phyloP scores from a whole-genome alignment of 75 land plant genomes.

The Gnetum montanum region DNA sequence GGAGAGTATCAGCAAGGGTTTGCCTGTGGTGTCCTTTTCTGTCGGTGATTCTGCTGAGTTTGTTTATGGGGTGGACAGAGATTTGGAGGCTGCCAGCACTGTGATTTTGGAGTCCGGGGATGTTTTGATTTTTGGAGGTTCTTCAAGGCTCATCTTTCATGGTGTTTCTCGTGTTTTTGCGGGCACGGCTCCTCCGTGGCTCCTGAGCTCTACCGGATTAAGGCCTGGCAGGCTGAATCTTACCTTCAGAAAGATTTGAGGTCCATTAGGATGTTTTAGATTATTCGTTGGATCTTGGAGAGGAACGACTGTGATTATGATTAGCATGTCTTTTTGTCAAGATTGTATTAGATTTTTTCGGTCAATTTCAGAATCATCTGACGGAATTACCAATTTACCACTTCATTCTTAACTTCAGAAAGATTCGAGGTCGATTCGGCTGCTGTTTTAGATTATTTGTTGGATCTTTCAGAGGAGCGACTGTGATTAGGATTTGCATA shows the following conservation, averaged over 20 bases:
- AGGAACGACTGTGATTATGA: no score
- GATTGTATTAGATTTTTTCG: no score
- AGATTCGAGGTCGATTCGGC: no score
- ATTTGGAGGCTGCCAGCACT: constrained; percentile 29
- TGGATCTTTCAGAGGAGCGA: no score
- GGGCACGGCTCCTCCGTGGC: constrained; percentile 32
- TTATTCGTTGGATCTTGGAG: no score
- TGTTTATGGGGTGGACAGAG: constrained; percentile 40
- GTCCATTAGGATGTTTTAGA: no score
- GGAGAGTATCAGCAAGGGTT: constrained; percentile 35
- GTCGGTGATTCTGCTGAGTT: constrained; percentile 66
- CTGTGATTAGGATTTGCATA: no score
- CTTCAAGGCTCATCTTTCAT: constrained; percentile 54
- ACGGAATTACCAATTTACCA: no score
- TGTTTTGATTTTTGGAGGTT: constrained; percentile 71
- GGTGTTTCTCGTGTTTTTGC: constrained; percentile 38
- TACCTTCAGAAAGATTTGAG: constrained; percentile 57
- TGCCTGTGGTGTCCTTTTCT: constrained; percentile 74
- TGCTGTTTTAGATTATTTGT: no score
- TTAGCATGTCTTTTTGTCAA: no score
- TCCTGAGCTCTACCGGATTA: constrained; percentile 33
- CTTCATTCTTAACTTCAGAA: constrained; percentile 64
- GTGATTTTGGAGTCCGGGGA: constrained; percentile 54
- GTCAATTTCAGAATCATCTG: no score
- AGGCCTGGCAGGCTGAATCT: constrained; percentile 73